Conservation (phyloP, 768 basidiomycete species). For the Tylopilus sp. region DNA sequence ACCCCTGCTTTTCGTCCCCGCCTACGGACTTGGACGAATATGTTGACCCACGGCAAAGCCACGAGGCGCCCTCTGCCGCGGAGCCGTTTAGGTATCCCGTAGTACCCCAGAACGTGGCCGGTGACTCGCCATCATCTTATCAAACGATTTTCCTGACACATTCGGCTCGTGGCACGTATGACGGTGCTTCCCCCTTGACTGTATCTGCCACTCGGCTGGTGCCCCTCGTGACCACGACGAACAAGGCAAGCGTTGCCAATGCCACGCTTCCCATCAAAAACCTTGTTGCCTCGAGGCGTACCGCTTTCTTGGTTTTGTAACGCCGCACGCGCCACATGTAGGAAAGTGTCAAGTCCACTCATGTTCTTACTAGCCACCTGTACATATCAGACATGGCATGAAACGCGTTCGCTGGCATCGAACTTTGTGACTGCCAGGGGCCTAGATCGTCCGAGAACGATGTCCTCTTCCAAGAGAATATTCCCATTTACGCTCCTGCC, state of each 20-base stretch:
- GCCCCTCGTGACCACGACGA: slow-evolving; percentile 13
- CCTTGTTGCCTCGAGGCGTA: slow-evolving; percentile 28
- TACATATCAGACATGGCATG: slow-evolving; percentile 1
- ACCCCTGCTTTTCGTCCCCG: not conserved
- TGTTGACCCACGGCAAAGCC: not conserved
- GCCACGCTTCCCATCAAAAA: slow-evolving; percentile 22
- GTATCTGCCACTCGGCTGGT: slow-evolving; percentile 4
- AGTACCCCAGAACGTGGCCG: slow-evolving; percentile 32
- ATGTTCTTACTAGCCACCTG: not conserved
- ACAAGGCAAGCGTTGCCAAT: slow-evolving; percentile 6
- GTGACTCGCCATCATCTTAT: not conserved
- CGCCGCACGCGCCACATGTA: slow-evolving; percentile 19
- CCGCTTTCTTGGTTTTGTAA: slow-evolving; percentile 6
- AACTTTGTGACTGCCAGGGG: slow-evolving; percentile 5
- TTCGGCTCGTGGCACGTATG: not conserved
- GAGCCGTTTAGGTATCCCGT: slow-evolving; percentile 17
- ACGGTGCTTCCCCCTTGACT: not conserved
- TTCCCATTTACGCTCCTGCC: not conserved
- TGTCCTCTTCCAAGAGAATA: not conserved
- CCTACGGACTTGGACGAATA: not conserved
- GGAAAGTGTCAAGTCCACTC: not conserved
- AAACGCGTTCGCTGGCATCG: slow-evolving; percentile 17
- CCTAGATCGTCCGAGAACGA: not conserved
- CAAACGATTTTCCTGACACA: not conserved
- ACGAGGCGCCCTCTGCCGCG: slow-evolving; percentile 5